A percentile compares a stretch with the other conserved stretches of the same genome.
phyloP scores from a whole-genome alignment of 257 asterid genomes.

The Solanum ossicruentum region DNA sequence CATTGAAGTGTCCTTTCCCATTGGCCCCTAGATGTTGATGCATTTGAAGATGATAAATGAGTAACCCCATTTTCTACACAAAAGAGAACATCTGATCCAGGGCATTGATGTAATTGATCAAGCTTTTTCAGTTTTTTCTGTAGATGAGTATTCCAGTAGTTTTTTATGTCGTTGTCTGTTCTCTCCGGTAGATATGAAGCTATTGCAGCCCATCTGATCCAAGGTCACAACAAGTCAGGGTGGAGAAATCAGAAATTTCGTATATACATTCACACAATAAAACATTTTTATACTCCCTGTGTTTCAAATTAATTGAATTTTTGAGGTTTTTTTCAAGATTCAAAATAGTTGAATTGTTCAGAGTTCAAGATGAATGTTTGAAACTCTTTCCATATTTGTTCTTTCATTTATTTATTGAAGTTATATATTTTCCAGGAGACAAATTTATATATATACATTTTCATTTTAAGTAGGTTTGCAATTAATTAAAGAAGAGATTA shows the following conservation, averaged over 20 bases:
- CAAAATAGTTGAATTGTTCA: too few relatives aligned
- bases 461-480: background rate
- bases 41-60: constrained; percentile 17
- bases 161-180: constrained; percentile 91
- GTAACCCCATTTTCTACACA: background rate
- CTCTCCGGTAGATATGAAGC: constrained; percentile 93
- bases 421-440: too few relatives aligned
- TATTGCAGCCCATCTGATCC: constrained; percentile 94
- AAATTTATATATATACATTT: background rate
- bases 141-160: constrained; percentile 89
- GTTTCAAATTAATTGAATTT: too few relatives aligned
- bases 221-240: background rate
- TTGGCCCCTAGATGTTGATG: constrained; percentile 39
- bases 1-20: constrained; percentile 84
- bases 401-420: too few relatives aligned
- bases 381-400: too few relatives aligned
- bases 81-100: constrained; percentile 1
- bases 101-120: background rate
- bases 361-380: too few relatives aligned
- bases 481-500: background rate
- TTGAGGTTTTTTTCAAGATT: too few relatives aligned
- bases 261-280: background rate
- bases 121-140: constrained; percentile 67
- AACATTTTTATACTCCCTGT: background rate
- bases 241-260: background rate